These are phyloP conservation scores for Trypanosoma mega DNA, from an alignment of 208 protist species.

Conservation along the genomic window DNA sequence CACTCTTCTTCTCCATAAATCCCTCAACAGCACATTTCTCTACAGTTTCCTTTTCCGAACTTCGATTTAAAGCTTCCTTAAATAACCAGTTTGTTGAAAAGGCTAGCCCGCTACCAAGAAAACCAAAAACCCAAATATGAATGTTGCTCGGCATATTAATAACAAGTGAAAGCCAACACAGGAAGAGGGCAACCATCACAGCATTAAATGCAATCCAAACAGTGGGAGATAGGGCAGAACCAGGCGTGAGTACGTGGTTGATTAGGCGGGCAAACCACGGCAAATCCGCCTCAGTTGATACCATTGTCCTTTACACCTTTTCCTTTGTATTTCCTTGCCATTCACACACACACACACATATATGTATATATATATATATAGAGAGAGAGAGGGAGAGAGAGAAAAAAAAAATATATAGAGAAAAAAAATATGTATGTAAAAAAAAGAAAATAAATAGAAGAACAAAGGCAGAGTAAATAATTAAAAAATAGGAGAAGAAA, in stretches of 20 bases:
- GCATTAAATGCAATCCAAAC: slow-evolving; percentile 85
- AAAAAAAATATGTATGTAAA: neutral
- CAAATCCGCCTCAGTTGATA: slow-evolving; percentile 46
- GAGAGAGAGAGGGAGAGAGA: neutral
- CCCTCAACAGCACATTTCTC: slow-evolving; percentile 23
- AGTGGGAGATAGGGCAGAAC: slow-evolving; percentile 75
- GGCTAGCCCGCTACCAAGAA: slow-evolving; percentile 71
- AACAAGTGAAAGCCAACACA: slow-evolving; percentile 76
- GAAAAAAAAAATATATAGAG: slow-evolving; percentile 14
- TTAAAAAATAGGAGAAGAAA: no score
- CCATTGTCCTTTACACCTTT: slow-evolving; percentile 16
- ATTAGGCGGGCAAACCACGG: slow-evolving; percentile 66
- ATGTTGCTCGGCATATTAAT: slow-evolving; percentile 71
- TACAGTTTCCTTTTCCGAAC: slow-evolving; percentile 53
- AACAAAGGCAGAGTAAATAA: slow-evolving; percentile 12
- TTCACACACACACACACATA: neutral
- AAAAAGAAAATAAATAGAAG: neutral
- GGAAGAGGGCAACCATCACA: slow-evolving; percentile 69
- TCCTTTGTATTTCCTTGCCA: neutral
- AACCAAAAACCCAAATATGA: slow-evolving; percentile 88
- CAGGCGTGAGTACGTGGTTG: slow-evolving; percentile 85
- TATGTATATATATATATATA: neutral
- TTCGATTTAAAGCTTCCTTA: slow-evolving; percentile 67
- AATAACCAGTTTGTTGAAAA: slow-evolving; percentile 90
- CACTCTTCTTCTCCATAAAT: slow-evolving; percentile 20